These are phyloP conservation scores for Crithidia fasciculata DNA, from an alignment of 208 protist genomes.

Conservation along the genomic window DNA sequence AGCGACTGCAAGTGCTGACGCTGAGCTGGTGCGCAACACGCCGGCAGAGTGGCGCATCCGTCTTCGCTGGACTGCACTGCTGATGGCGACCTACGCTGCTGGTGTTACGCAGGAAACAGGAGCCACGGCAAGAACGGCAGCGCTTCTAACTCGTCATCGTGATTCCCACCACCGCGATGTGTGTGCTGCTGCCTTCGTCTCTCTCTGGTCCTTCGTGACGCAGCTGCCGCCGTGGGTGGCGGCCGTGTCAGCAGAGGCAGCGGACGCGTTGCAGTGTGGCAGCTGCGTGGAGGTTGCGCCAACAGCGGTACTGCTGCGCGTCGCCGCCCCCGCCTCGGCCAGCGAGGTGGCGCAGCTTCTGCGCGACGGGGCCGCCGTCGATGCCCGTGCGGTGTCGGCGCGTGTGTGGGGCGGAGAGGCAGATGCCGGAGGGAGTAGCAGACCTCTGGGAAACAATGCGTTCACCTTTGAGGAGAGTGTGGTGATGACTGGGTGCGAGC, in stretches of 20 bases:
- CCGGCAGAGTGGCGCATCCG: slow-evolving; percentile 33
- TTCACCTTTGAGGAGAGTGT: slow-evolving; percentile 31
- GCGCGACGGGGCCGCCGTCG: slow-evolving; percentile 24
- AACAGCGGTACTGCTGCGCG: slow-evolving; percentile 32
- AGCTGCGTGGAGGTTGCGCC: slow-evolving; percentile 24
- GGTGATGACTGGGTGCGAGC: slow-evolving; percentile 45
- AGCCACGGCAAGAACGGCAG: not conserved
- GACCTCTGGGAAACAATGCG: not conserved
- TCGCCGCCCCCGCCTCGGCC: slow-evolving; percentile 22
- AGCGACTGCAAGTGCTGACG: not conserved
- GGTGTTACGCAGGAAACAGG: not conserved
- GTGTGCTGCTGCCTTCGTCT: slow-evolving; percentile 22
- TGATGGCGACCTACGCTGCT: slow-evolving; percentile 12
- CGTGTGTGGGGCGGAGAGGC: slow-evolving; percentile 5
- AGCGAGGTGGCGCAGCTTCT: slow-evolving; percentile 22
- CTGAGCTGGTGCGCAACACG: not conserved
- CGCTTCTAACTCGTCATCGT: not conserved
- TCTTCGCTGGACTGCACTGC: slow-evolving; percentile 29
- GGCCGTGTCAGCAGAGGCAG: slow-evolving; percentile 15
- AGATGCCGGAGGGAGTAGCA: not conserved
- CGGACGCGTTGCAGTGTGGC: not conserved
- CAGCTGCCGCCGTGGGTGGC: slow-evolving; percentile 36
- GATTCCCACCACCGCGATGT: not conserved
- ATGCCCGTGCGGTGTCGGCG: slow-evolving; percentile 19
- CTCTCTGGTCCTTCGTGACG: slow-evolving; percentile 33